Evolutionary conservation across 495 filamentous ascomycete species (phyloP), one percentile per base, ranked within the genome.

Genomic region (Penicillium coffeae): DNA sequence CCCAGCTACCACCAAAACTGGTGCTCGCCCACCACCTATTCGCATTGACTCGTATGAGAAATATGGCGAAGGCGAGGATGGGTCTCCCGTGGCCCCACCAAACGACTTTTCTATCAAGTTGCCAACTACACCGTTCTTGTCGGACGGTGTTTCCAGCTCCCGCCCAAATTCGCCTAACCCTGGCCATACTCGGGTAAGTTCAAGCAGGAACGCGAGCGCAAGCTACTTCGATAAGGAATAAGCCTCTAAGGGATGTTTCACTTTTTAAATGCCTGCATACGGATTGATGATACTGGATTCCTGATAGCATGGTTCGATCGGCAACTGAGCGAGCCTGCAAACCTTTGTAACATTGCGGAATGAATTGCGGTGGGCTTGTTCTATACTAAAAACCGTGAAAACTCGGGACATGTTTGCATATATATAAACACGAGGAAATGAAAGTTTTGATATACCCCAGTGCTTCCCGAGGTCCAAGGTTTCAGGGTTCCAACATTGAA

Each of bases 1-100:
- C 30, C 37, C 44, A 14, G 64, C 71, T 16, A 72, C 82, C 27
- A 48, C 38, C 18, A 69, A 74, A 34, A 73, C 74, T 25, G 73
- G 78, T 36, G 64, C 47, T 16, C 76, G 81, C n/a, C 85, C 87
- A 8, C 80, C 87, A 12, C 85, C 88, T 9, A 88, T 94, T 59
- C 82, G 73, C 45, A 82, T 95, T 38, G 82, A 84, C 15, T 77
- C 71, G 33, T 90, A 84, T 56, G 89, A 94, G 58, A 93, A 91
- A 67, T 64, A 64, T 19, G 47, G 39, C 32, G 59, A 50, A 21
- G 57, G 50, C n/a, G 59, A 86, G 70, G 8, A 81, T 69, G 25
- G 72, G 75, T 63, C 83, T 71, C 53, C 75, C 30, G 50, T 58
- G 45, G 62, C 53, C 20, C 45, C 66, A 21, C 62, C 66, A 14